Evolutionary conservation across 1,139 yeast genomes (phyloP), one percentile per base, ranked within the genome.

Genomic region (Torulaspora pretoriensis): DNA sequence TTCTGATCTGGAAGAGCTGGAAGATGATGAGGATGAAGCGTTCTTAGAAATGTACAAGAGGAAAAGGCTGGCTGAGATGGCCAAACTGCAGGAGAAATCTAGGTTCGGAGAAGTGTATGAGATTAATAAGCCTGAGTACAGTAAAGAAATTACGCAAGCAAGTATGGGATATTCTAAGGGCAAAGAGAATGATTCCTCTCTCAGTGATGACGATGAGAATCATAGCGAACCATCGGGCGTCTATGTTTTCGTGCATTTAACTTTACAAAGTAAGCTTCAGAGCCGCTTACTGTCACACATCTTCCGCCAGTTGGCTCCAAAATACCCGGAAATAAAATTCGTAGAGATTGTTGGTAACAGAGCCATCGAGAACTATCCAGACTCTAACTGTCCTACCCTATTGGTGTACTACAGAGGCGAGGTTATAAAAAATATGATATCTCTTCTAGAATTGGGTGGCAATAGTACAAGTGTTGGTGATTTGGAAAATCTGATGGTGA

Each of bases 321-420:
- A 76, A 54, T 84, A 74, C 56, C 78, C 80, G n/a, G 96, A 92
- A 57, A 68, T 92, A 57, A 92, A 92, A 67, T 83, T 92, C 60
- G 92, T 90, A 35, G 96, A 92, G 55, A 92, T 92, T 41, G 84
- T 87, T 10, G 96, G 87, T 16, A 75, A 79, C 50, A 80, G 96
- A 64, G 95, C 96, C 47, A 85, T 90, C 52, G 97, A 90, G 59
- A 81, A 83, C 61, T 92, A 90, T 63, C 97, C 97, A 0, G 90
- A 87, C 25, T 65, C 77, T 32, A 90, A 87, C 67, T 85, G 96
- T 57, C 99, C 99, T 1, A 94, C 98, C 0, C 70, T 92, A 16
- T 73, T 92, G 38, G 77, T 94, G 1, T 92, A 92, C 64, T 78
- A 78, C 58, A 77, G 86, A 46, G 81, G 82, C 16, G 79, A 86